Base-by-base conservation (phyloP, 1,284 basidiomycete genomes). In the Apiotrichum mycotoxinovorans region DNA sequence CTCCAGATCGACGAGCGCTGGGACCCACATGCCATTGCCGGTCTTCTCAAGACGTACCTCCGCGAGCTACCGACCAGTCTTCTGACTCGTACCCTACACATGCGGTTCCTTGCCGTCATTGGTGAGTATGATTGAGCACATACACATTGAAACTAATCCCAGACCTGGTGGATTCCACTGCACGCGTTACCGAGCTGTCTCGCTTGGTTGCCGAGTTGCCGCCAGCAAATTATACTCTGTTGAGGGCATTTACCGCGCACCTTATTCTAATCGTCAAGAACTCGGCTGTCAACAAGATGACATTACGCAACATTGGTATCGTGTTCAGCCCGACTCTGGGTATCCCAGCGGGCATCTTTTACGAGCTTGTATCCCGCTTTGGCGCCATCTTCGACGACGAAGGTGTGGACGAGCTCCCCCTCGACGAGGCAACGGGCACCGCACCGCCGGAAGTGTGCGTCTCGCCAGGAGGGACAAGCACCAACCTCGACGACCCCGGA, bases 231-330 rank as follows among this genome's bases (percentile, higher is more conserved):
- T 99, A 98, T 76, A 90, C 88, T 58, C 81, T 98, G 27, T 83
- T 98, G 51, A 87, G 95, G 22, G 91, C 92, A 9, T 82, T 98
- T 52, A 93, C 90, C 14, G 89, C 92, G n/a, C 94, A 98, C 76
- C 81, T 99, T 56, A 96, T 97, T 69, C 83, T 94, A 54, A 90
- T 99, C 67, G 92, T 97, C 46, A 87, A 92, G 74, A 92, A 96
- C 72, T 84, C 91, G 18, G 74, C 84, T 44, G 80, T 88, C 58
- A 98, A 98, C 84, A 98, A 96, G 82, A 99, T 99, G 96, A 96
- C 89, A 44, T 87, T 98, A 84, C 86, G 94, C 35, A 99, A 99
- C 72, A 91, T 98, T 27, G 93, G 94, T 22, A 98, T 99, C 61
- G 95, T 98, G 30, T 97, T 96, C 78, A 92, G 89, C 62, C 93